Base-by-base conservation (phyloP, 345 rosid species). In the Carallia pectinifolia region DNA sequence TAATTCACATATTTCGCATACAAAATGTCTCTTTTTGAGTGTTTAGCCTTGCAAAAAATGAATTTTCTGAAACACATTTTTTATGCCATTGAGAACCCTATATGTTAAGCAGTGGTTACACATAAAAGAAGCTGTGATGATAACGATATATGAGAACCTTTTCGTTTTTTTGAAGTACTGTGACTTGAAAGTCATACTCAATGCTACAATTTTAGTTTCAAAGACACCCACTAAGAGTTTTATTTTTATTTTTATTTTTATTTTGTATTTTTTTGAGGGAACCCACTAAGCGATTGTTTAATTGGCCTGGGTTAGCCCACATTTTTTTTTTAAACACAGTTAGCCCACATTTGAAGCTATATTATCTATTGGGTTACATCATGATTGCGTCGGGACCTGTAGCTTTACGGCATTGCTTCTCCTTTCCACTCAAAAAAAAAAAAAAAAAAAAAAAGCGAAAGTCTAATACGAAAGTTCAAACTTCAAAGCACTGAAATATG, bases 201-300 rank as follows among this genome's bases (percentile, higher is more conserved):
- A 73, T 52, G 50, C 62, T 64, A 36, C 68, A 76, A 71, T 62
- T 65, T 44, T 44, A 65, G 71, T 77, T 73, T 39, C 27, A 68
- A 80, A 80, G 23, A 72, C 62, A 79, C 66, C 79, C 78, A 72
- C 75, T 71, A 39, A 72, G 23, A 23, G 23, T 23, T 23, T 70
- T 55, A 64, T 71, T 55, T 60, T 13, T 33, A 64, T 71, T 55
- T 60, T 13, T 33, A 23, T 23, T 23, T 23, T 23, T 23, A 23
- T 23, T 23, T 23, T 23, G 23, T 23, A 23, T 23, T 23, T 23
- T 23, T 23, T 23, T 23, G 23, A 23, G 23, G 23, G 23, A 23
- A 33, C 70, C 71, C 58, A 53, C 71, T 75, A 33, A 33, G 50
- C 68, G 71, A 73, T 61, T 38, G 6, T 44, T 44, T 44, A 44